Evolutionary conservation across 2,329 filamentous ascomycete species (phyloP).

Genomic region (Ascochyta pisi): DNA sequence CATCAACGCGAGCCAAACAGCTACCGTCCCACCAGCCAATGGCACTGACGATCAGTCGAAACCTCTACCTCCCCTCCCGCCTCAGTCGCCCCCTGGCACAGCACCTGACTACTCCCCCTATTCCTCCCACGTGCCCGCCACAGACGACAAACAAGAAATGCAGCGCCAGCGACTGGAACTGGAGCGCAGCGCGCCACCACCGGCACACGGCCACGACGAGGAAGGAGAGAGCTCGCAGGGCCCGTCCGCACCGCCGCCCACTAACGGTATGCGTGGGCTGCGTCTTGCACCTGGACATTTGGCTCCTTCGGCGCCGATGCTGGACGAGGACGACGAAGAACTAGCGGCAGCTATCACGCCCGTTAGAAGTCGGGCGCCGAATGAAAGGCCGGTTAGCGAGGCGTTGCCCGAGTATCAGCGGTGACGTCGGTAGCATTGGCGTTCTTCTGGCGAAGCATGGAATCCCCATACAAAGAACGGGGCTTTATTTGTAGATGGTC

Average conservation of each 20-base stretch:
- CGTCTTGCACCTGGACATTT: constrained; percentile 15
- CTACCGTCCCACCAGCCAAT: constrained; percentile 17
- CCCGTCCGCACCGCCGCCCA: constrained; percentile 31
- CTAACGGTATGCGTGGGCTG: constrained; percentile 14
- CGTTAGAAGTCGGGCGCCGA: constrained; percentile 18
- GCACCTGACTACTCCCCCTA: constrained; percentile 38
- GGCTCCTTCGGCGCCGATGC: constrained; percentile 38
- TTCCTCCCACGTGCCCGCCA: constrained; percentile 47
- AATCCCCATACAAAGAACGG: neutral
- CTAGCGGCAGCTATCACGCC: constrained; percentile 39
- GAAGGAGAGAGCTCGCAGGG: constrained; percentile 24
- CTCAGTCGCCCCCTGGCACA: constrained; percentile 26
- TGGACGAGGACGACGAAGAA: constrained; percentile 45
- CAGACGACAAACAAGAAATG: constrained; percentile 81
- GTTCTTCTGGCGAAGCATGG: constrained; percentile 7
- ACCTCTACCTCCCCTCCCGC: constrained; percentile 31
- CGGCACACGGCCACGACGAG: constrained; percentile 27
- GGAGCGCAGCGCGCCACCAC: constrained; percentile 52
- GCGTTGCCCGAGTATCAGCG: constrained; percentile 42
- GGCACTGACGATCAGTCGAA: constrained; percentile 23
- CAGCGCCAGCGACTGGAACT: constrained; percentile 58
- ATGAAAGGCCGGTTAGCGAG: constrained; percentile 30
- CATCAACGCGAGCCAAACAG: constrained; percentile 24
- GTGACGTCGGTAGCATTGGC: constrained; percentile 18
- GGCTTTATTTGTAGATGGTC: neutral